Evolutionary conservation across 371 early-diverging fungal species (phyloP).

Genomic region (Mortierella sp.): DNA sequence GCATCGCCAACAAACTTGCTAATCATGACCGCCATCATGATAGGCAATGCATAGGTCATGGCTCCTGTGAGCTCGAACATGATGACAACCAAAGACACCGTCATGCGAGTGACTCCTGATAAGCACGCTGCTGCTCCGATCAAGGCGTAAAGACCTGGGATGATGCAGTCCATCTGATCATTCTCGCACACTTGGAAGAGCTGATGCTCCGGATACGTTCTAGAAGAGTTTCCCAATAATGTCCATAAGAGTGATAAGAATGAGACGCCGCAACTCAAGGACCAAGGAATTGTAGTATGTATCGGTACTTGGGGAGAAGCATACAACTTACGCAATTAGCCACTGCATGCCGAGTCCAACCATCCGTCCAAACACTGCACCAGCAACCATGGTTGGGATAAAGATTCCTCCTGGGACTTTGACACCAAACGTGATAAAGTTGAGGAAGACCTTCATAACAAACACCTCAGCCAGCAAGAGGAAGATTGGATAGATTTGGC

Average conservation of each 20-base stretch:
- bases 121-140: constrained; percentile 95
- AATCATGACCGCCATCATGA: constrained; percentile 80
- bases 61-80: constrained; percentile 92
- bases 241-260: background rate
- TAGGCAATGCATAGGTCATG: constrained; percentile 78
- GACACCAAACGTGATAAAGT: constrained; percentile 69
- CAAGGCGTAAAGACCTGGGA: constrained; percentile 94
- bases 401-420: constrained; percentile 92
- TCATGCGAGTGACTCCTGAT: constrained; percentile 93
- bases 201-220: constrained; percentile 47
- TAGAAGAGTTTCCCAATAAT: background rate
- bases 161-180: constrained; percentile 73
- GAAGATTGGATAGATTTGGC: constrained; percentile 69
- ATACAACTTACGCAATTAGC: constrained; percentile 46
- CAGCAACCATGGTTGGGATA: constrained; percentile 91
- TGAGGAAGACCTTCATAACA: constrained; percentile 58
- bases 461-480: constrained; percentile 69
- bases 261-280: too few relatives aligned
- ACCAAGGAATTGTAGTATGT: too few relatives aligned
- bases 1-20: constrained; percentile 79
- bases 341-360: constrained; percentile 86
- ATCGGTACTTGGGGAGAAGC: too few relatives aligned
- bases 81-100: constrained; percentile 81
- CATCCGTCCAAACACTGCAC: constrained; percentile 91
- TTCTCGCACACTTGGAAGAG: constrained; percentile 46